phyloP scores from a whole-genome alignment of 345 rosid genomes.

The Eucalyptus pauciflora region DNA sequence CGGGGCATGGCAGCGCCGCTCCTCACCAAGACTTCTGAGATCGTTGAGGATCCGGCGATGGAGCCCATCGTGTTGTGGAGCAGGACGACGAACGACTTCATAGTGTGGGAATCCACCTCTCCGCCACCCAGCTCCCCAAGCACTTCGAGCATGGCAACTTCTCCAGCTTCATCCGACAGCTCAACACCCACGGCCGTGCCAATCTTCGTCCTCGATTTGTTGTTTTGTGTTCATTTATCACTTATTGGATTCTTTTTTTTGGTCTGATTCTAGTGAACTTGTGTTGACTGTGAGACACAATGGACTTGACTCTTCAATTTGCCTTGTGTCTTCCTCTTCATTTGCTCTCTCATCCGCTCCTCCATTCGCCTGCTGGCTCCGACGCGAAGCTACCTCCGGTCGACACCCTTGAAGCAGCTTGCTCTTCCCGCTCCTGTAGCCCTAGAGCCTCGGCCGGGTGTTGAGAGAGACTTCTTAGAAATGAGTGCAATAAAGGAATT shows the following conservation, averaged over 20 bases:
- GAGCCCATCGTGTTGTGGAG: constrained; percentile 53
- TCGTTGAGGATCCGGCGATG: constrained; percentile 50
- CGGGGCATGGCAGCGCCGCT: constrained; percentile 51
- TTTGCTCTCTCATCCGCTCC: neutral
- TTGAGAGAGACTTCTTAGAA: neutral
- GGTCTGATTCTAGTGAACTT: neutral
- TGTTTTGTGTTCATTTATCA: neutral
- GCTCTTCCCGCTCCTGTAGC: neutral
- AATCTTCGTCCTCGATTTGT: neutral
- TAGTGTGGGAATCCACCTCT: constrained; percentile 50
- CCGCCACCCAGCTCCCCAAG: constrained; percentile 32
- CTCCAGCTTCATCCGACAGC: constrained; percentile 64
- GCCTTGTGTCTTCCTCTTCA: neutral
- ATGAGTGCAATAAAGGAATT: neutral
- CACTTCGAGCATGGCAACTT: constrained; percentile 57
- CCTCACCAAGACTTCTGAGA: constrained; percentile 47
- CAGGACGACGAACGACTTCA: constrained; percentile 32
- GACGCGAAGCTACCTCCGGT: neutral
- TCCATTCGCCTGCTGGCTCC: neutral
- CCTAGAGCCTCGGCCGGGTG: neutral
- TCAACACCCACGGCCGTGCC: constrained; percentile 50
- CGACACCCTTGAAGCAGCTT: neutral
- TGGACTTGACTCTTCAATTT: neutral
- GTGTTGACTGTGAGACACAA: neutral
- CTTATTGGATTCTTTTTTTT: neutral